Base-by-base conservation (phyloP, 2,329 filamentous ascomycete species). In the Fusarium miscanthi region DNA sequence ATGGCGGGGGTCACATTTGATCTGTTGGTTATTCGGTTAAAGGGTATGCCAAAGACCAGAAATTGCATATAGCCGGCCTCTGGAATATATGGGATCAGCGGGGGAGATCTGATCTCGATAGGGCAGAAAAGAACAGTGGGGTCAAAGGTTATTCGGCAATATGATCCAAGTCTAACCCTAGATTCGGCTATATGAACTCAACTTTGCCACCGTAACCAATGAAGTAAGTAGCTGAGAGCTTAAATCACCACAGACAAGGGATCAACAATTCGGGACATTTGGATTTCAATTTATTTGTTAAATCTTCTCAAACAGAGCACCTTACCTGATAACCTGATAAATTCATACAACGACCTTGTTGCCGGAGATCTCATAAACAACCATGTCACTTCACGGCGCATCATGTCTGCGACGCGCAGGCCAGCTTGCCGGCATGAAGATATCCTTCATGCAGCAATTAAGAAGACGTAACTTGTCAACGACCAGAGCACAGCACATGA, bases 401-500 rank as follows among this genome's bases (percentile, higher is more conserved):
- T 42, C n/a, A 25, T 16, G 41, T n/a, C n/a, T 42, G n/a, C 41
- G 41, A 23, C 41, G n/a, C 14, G 41, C 6, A 23, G 41, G 41
- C 5, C 41, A 11, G n/a, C 8, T 42, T 4, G 41, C 14, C 23
- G 2, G 14, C n/a, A 42, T 42, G 41, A 10, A 17, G n/a, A n/a
- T 42, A 17, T 23, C 17, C 9, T 38, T 11, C 8, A 23, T 42
- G 41, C n/a, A 16, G 14, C 41, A 42, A 25, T 25, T 17, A 23
- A 42, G 4, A 16, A 42, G 41, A 8, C 38, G 38, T 6, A n/a
- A 13, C 30, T 84, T 86, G 67, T 84, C 83, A 7, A 78, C 78
- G 7, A 83, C 83, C 6, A 30, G 74, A 5, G 43, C 63, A 13
- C 78, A 75, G 12, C 70, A 67, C 1, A 83, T 94, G 61, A 94